phyloP scores from a whole-genome alignment of 2,329 filamentous ascomycete genomes.

The Cladosporium sp. region DNA sequence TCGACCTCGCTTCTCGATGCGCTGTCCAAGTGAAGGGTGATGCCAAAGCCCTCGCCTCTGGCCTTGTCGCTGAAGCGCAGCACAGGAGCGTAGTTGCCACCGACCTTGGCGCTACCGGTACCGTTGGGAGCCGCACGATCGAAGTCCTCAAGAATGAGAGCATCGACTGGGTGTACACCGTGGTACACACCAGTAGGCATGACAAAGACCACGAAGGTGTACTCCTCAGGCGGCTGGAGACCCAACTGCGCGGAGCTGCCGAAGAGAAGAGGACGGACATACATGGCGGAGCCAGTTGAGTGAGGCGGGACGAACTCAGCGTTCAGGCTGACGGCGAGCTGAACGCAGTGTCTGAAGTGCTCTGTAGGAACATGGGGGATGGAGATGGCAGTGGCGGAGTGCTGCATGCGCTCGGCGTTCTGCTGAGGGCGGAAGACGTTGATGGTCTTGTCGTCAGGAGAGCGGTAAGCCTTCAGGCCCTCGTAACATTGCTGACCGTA shows the following conservation, averaged over 20 bases:
- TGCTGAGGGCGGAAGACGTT: constrained; percentile 82
- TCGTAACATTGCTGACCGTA: constrained; percentile 98
- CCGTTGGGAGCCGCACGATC: constrained; percentile 90
- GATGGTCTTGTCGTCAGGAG: constrained; percentile 64
- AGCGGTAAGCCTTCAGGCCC: constrained; percentile 93
- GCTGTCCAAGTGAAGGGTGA: constrained; percentile 90
- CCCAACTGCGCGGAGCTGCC: constrained; percentile 84
- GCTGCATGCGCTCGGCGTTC: constrained; percentile 80
- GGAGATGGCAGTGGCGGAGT: constrained; percentile 77
- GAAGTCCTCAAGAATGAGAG: constrained; percentile 85
- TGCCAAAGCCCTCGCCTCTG: constrained; percentile 75
- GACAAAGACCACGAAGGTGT: constrained; percentile 85
- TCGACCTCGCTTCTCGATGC: constrained; percentile 80
- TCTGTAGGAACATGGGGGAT: constrained; percentile 75
- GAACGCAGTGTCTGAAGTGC: constrained; percentile 71
- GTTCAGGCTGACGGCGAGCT: constrained; percentile 79
- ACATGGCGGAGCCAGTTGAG: constrained; percentile 84
- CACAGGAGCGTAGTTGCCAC: constrained; percentile 94
- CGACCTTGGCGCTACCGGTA: constrained; percentile 86
- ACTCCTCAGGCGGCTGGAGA: constrained; percentile 82
- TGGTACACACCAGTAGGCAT: constrained; percentile 93
- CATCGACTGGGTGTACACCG: constrained; percentile 80
- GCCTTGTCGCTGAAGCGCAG: constrained; percentile 82
- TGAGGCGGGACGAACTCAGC: constrained; percentile 89
- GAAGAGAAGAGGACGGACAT: constrained; percentile 84